Evolutionary conservation across 176 grass and related monocot genomes (phyloP).

Genomic region (Pontederia paniculata): DNA sequence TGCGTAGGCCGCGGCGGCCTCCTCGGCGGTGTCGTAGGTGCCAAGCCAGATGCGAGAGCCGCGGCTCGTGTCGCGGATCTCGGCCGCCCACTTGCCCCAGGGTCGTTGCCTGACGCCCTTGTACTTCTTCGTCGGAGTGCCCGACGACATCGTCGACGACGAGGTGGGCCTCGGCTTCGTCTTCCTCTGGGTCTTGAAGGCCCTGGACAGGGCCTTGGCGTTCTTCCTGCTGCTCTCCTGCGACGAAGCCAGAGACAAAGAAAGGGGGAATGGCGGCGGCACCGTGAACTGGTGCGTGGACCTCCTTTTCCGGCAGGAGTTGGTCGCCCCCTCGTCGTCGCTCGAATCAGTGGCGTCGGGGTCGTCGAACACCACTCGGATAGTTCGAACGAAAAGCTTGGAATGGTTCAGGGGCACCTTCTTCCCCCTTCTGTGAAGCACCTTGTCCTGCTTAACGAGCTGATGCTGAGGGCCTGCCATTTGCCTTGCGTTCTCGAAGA

Average conservation of each 20-base stretch:
- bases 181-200: not conserved
- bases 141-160: not conserved
- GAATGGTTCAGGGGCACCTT: slow-evolving; percentile 3
- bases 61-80: slow-evolving; percentile 82
- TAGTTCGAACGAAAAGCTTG: slow-evolving; percentile 16
- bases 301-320: slow-evolving; percentile 6
- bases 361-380: slow-evolving; percentile 63
- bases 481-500: not conserved
- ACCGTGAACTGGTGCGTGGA: slow-evolving; percentile 36
- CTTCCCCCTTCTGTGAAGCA: slow-evolving; percentile 19
- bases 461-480: not conserved
- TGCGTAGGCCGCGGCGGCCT: slow-evolving; percentile 52
- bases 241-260: not conserved
- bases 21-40: slow-evolving; percentile 59
- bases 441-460: not conserved
- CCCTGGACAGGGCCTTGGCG: not conserved
- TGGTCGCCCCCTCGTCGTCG: slow-evolving; percentile 28
- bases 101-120: slow-evolving; percentile 66
- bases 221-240: slow-evolving; percentile 5
- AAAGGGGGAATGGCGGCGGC: slow-evolving; percentile 9
- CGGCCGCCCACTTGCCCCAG: slow-evolving; percentile 93
- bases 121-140: slow-evolving; percentile 14
- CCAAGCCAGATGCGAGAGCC: slow-evolving; percentile 75
- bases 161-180: not conserved
- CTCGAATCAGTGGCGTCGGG: slow-evolving; percentile 72